A percentile compares a stretch with the other conserved stretches of the same genome.
phyloP scores from a whole-genome alignment of 345 rosid species.

The Camelina neglecta region DNA sequence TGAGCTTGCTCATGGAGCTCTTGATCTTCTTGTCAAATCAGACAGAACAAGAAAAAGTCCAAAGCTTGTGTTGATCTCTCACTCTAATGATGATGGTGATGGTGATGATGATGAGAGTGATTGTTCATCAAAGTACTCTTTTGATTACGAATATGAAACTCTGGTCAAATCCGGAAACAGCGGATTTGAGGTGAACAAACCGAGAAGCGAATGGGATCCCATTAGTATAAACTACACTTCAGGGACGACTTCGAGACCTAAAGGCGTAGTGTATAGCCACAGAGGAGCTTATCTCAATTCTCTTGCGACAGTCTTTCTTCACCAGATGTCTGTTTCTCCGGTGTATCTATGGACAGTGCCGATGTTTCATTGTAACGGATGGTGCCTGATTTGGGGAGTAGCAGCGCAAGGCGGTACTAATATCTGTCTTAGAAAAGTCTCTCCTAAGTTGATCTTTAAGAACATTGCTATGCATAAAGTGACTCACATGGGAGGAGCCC shows the following conservation, averaged over 20 bases:
- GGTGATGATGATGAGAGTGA: conserved; percentile 6
- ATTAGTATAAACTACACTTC: conserved; percentile 84
- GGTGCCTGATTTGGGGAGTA: conserved; percentile 89
- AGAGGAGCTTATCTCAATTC: conserved; percentile 89
- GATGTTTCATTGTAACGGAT: conserved; percentile 93
- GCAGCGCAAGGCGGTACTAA: conserved; percentile 89
- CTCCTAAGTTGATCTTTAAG: conserved; percentile 62
- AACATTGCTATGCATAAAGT: conserved; percentile 59
- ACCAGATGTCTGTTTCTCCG: conserved; percentile 62
- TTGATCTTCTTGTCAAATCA: conserved; percentile 52
- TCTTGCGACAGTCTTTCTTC: conserved; percentile 63
- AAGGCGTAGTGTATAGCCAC: conserved; percentile 85
- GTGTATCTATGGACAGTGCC: conserved; percentile 91
- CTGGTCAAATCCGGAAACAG: conserved; percentile 52
- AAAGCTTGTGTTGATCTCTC: conserved; percentile 54
- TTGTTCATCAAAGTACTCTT: conserved; percentile 13
- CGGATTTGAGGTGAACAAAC: conserved; percentile 54
- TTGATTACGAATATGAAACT: conserved; percentile 55
- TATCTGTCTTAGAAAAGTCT: conserved; percentile 67
- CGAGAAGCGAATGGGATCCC: conserved; percentile 76
- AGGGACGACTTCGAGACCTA: conserved; percentile 85
- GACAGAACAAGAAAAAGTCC: conserved; percentile 46
- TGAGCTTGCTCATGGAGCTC: conserved; percentile 57
- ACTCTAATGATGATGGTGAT: conserved; percentile 32
- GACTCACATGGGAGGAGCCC: conserved; percentile 89